These are phyloP conservation scores for Jatropha podagrica DNA, from an alignment of 441 rosid species.

Conservation along the genomic window DNA sequence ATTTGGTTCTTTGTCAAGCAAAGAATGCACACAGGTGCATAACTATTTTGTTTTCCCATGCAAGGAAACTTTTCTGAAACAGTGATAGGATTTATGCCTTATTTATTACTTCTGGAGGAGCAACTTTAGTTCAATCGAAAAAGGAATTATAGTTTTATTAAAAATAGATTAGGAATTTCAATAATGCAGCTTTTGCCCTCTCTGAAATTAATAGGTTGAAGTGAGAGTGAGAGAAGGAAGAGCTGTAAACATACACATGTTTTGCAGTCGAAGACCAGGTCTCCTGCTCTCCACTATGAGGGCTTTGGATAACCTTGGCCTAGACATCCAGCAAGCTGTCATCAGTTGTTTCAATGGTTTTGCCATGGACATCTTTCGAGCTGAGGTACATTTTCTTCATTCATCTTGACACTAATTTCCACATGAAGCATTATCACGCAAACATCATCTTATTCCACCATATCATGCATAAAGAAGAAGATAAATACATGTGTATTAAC, in stretches of 20 bases:
- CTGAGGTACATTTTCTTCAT: conserved; percentile 49
- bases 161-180: not conserved
- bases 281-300: conserved; percentile 67
- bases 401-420: not conserved
- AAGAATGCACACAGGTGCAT: not conserved
- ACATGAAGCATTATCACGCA: not conserved
- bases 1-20: not conserved
- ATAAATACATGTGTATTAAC: not conserved
- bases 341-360: conserved; percentile 82
- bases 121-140: not conserved
- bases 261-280: conserved; percentile 63
- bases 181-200: not conserved
- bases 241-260: conserved; percentile 88
- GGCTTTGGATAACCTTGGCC: conserved; percentile 69
- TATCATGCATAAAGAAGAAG: not conserved
- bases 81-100: not conserved
- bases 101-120: not conserved
- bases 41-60: not conserved
- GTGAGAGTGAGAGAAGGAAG: conserved; percentile 69
- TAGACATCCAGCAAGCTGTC: conserved; percentile 79
- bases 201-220: conserved; percentile 45
- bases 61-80: not conserved
- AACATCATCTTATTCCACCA: not conserved
- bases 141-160: too few relatives aligned
- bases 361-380: conserved; percentile 76